Evolutionary conservation across 2,329 filamentous ascomycete species (phyloP), one percentile per base, ranked within the genome.

Genomic region (Sporothrix pallida): DNA sequence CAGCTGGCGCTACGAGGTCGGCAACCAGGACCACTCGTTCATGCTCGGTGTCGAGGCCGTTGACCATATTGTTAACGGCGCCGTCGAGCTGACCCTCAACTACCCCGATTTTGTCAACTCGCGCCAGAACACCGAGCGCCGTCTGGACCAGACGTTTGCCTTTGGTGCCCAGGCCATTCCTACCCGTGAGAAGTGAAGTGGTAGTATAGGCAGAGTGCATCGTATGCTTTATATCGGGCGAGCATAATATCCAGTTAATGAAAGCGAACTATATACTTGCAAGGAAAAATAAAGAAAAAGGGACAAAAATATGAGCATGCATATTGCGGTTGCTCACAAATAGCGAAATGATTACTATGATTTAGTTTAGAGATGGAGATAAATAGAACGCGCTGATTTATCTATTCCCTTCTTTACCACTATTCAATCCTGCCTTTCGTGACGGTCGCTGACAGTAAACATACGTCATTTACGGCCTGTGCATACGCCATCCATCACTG

Each of bases 11-110:
- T 99, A 99, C 86, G 96, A 99, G 85, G 84, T 90, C 77, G 94
- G 94, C 81, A 97, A 97, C 89, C 94, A 97, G 88, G 95, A 98
- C 84, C 95, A 98, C 88, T 95, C 92, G 37, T 98, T 98, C 84
- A 98, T 98, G 95, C 87, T 97, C 76, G 95, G 95, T 81, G 95
- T 97, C 23, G 95, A 98, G 85, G 95, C 95, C 68, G 94, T 90
- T 54, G 95, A 98, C 85, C 90, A 93, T 85, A 93, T 97, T 80
- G 89, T 95, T 83, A 95, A 92, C 83, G 95, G 95, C 78, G 91
- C 93, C 52, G 92, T 95, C 63, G 95, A 98, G 87, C 86, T 97
- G 80, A 97, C 95, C 46, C 89, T 98, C 81, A 97, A 97, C 88
- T 96, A 97, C 87, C 95, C 95, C 75, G 94, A 97, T 85, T 97